Conservation (phyloP, 2,329 filamentous ascomycete species). For the Talaromyces sp. region DNA sequence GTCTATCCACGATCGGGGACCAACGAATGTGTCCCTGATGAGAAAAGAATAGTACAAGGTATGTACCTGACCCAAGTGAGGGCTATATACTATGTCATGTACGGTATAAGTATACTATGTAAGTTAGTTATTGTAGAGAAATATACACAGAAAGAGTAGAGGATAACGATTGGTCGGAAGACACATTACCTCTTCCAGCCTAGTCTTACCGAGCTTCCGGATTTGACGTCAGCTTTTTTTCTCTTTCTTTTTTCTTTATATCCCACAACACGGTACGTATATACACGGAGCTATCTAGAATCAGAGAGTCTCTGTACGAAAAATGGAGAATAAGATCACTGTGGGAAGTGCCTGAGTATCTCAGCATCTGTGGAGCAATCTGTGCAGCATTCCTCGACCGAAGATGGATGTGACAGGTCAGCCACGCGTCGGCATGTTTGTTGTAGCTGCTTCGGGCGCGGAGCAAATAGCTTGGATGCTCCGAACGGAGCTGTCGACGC, state of each 20-base stretch:
- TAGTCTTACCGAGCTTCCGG: not conserved
- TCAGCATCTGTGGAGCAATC: not conserved
- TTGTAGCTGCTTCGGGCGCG: not conserved
- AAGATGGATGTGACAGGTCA: not conserved
- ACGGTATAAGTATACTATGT: not conserved
- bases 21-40: not conserved
- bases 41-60: not conserved
- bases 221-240: conserved; percentile 14
- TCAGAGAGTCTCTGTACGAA: not conserved
- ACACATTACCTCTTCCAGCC: conserved; percentile 14
- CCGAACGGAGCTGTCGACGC: not conserved
- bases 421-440: conserved; percentile 7
- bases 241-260: not conserved
- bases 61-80: not conserved
- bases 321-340: not conserved
- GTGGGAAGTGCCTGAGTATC: not conserved
- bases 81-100: not conserved
- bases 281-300: not conserved
- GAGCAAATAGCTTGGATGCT: not conserved
- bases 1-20: too few species aligned
- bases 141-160: too few species aligned
- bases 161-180: conserved; percentile 16
- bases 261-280: not conserved
- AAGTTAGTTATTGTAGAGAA: too few species aligned
- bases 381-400: not conserved